Conservation (phyloP, 2,329 filamentous ascomycete species). For the Kalaharituber pfeilii region DNA sequence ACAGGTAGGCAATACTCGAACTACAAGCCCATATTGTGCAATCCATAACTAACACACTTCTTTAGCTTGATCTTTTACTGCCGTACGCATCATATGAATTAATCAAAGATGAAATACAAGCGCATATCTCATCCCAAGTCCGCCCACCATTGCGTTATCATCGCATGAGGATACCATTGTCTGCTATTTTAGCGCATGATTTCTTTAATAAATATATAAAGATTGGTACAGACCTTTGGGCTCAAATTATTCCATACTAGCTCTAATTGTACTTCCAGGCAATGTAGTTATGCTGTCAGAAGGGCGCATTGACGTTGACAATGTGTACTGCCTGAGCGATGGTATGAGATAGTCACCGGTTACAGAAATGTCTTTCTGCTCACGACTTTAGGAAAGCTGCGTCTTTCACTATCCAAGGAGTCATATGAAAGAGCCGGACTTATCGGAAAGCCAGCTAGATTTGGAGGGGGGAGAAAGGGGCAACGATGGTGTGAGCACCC, state of each 20-base stretch:
- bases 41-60: no score
- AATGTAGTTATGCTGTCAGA: slow-evolving; percentile 25
- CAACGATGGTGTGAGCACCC: slow-evolving; percentile 53
- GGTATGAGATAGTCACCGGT: slow-evolving; percentile 29
- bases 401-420: slow-evolving; percentile 61
- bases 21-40: no score
- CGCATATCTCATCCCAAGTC: slow-evolving; percentile 2
- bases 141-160: slow-evolving; percentile 34
- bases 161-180: slow-evolving; percentile 53
- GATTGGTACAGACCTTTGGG: slow-evolving; percentile 35
- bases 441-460: slow-evolving; percentile 43
- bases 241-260: no score
- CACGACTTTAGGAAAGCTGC: slow-evolving; percentile 42
- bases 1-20: slow-evolving; percentile 3
- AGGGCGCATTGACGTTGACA: slow-evolving; percentile 51
- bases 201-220: slow-evolving; percentile 80
- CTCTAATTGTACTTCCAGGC: not conserved
- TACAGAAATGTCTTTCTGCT: not conserved
- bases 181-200: slow-evolving; percentile 50
- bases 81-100: slow-evolving; percentile 13
- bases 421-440: slow-evolving; percentile 71
- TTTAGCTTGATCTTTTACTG: slow-evolving; percentile 13
- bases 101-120: slow-evolving; percentile 9
- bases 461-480: slow-evolving; percentile 41
- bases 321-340: slow-evolving; percentile 51